A percentile compares a stretch with the other conserved stretches of the same genome.
Conservation (phyloP, 2,329 filamentous ascomycete species). For the Aspergillus terreus region DNA sequence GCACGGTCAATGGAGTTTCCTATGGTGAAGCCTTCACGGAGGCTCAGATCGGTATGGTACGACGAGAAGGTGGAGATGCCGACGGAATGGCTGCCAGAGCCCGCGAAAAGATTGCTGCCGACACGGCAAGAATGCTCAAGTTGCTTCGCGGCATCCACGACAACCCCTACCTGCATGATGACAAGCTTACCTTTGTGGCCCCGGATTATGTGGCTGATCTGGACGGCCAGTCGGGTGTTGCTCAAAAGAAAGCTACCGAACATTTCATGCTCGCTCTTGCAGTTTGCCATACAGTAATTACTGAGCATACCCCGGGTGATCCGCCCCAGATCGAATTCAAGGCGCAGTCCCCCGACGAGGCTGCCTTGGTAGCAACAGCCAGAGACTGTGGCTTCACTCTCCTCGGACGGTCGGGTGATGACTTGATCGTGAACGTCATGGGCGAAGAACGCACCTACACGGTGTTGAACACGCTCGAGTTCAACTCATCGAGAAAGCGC, state of each 20-base stretch:
- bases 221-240: slow-evolving; percentile 68
- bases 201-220: slow-evolving; percentile 85
- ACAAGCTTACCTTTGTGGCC: slow-evolving; percentile 86
- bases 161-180: slow-evolving; percentile 87
- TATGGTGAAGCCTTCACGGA: slow-evolving; percentile 98
- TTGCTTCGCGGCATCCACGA: slow-evolving; percentile 73
- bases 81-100: slow-evolving; percentile 73
- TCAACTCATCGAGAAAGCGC: slow-evolving; percentile 92
- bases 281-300: slow-evolving; percentile 94
- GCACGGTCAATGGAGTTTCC: slow-evolving; percentile 88
- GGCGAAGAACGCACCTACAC: slow-evolving; percentile 81
- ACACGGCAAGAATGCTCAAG: slow-evolving; percentile 67
- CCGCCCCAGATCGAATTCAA: slow-evolving; percentile 90
- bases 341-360: slow-evolving; percentile 94
- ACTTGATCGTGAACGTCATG: slow-evolving; percentile 80
- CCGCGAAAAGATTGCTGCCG: slow-evolving; percentile 72
- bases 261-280: slow-evolving; percentile 93
- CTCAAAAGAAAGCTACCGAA: slow-evolving; percentile 74
- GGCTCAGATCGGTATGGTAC: slow-evolving; percentile 93
- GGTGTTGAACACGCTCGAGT: slow-evolving; percentile 92
- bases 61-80: slow-evolving; percentile 80
- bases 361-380: slow-evolving; percentile 88
- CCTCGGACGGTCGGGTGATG: slow-evolving; percentile 72
- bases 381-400: slow-evolving; percentile 95
- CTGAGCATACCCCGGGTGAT: slow-evolving; percentile 85